These are phyloP conservation scores for Corchorus olitorius DNA, from an alignment of 345 rosid genomes.

Conservation along the genomic window DNA sequence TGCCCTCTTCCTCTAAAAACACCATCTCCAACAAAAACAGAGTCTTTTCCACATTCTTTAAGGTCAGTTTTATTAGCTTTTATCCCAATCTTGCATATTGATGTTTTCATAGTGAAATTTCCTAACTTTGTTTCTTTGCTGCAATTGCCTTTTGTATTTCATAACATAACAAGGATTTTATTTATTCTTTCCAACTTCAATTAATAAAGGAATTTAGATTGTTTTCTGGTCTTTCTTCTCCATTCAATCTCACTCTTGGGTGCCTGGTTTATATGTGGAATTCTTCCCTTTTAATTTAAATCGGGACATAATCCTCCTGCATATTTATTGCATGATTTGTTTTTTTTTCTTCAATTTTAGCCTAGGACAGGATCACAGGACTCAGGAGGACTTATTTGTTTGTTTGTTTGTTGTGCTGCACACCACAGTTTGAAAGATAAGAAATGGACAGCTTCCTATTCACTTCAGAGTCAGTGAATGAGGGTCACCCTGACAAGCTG, in stretches of 20 bases:
- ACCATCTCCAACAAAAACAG: too few relatives aligned
- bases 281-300: too few relatives aligned
- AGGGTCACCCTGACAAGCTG: constrained; percentile 24
- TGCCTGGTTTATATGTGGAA: too few relatives aligned
- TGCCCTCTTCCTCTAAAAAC: background rate
- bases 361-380: too few relatives aligned
- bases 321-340: too few relatives aligned
- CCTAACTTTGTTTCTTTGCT: background rate
- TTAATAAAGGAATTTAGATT: too few relatives aligned
- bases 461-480: constrained; percentile 21
- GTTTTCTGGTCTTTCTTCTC: background rate
- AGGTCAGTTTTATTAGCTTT: background rate
- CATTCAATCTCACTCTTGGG: background rate
- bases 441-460: constrained; percentile 20
- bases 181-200: background rate
- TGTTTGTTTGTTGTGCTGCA: background rate
- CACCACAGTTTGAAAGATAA: background rate
- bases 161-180: background rate
- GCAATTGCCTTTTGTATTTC: background rate
- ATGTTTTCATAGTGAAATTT: background rate
- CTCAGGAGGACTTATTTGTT: background rate
- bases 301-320: too few relatives aligned
- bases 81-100: too few relatives aligned
- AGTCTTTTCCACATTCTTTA: background rate
- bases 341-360: too few relatives aligned